Base-by-base conservation (phyloP, 2,329 filamentous ascomycete genomes). In the Alternaria ventricosa region DNA sequence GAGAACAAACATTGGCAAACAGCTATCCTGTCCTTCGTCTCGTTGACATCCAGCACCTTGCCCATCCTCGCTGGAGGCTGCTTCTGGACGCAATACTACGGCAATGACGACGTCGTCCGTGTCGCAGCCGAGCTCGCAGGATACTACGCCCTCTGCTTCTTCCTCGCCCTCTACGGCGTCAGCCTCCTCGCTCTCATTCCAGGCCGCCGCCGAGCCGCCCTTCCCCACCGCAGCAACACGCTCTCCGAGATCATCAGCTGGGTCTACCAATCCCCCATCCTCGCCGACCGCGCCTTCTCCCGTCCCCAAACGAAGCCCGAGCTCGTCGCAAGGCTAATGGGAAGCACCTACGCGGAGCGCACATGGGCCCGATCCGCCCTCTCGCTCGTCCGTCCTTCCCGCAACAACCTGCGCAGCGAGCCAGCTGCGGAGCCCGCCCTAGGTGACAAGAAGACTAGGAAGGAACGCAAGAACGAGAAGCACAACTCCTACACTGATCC, bases 221-320 rank as follows among this genome's bases (percentile, higher is more conserved):
- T 97, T 2, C 93, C 93, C 0, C 93, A 96, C 75, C 85, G 86
- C 6, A 89, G 92, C 44, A 87, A 86, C 64, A 92, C 87, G 50
- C 84, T 96, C 18, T 91, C 92, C 1, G 93, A 94, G 76, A 84
- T 94, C 22, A 86, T 96, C 70, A 90, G 89, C 74, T 94, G 95
- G 76, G 84, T 95, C 45, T 89, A 92, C 63, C 89, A 90, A 69
- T 90, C 89, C 46, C 90, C 90, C 23, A 83, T 96, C 18, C 83
- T 92, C 2, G 84, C 87, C 6, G 94, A 97, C 73, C 85, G 89
- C 10, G 87, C 91, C 0, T 95, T 97, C 76, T 86, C 89, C 55
- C 87, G 89, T 41, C 88, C 90, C 3, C 84, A 85, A 27, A 89
- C 85, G n/a, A 90, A 89, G 67, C 83, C 83, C 0, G 90, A 94